These are phyloP conservation scores for Cercospora sesami DNA, from an alignment of 2,329 filamentous ascomycete species.

Conservation along the genomic window DNA sequence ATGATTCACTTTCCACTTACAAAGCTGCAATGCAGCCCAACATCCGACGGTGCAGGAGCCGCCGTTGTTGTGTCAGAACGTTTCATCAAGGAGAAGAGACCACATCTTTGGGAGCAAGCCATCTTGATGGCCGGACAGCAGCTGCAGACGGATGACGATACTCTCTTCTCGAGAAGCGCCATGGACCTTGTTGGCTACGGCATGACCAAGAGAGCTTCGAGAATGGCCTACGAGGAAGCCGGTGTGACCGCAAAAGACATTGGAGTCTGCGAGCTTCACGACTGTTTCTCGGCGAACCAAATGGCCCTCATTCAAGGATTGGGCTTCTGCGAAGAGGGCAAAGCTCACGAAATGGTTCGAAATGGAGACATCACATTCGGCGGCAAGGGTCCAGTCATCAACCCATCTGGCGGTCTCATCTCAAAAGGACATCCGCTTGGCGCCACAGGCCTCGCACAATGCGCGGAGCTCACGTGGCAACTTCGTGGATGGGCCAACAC, in stretches of 20 bases:
- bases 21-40: slow-evolving; percentile 98
- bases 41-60: slow-evolving; percentile 86
- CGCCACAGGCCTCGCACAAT: slow-evolving; percentile 92
- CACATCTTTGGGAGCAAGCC: slow-evolving; percentile 79
- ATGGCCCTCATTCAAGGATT: slow-evolving; percentile 87
- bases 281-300: slow-evolving; percentile 96
- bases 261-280: slow-evolving; percentile 87
- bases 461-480: slow-evolving; percentile 93
- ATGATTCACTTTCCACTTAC: slow-evolving; percentile 86
- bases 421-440: slow-evolving; percentile 95
- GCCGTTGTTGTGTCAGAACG: slow-evolving; percentile 84
- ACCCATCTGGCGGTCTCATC: slow-evolving; percentile 91
- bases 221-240: slow-evolving; percentile 72
- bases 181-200: slow-evolving; percentile 89
- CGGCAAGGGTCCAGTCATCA: slow-evolving; percentile 73
- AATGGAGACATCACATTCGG: slow-evolving; percentile 89
- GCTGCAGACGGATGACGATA: slow-evolving; percentile 78
- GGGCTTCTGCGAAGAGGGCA: slow-evolving; percentile 72
- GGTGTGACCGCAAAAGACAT: slow-evolving; percentile 65
- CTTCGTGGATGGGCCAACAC: slow-evolving; percentile 92
- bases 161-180: slow-evolving; percentile 73
- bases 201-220: slow-evolving; percentile 74
- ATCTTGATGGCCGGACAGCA: slow-evolving; percentile 85
- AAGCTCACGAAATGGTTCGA: slow-evolving; percentile 88
- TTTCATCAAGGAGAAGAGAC: slow-evolving; percentile 81